These are phyloP conservation scores for Colletotrichum sojae DNA, from an alignment of 2,329 filamentous ascomycete species.

Conservation along the genomic window DNA sequence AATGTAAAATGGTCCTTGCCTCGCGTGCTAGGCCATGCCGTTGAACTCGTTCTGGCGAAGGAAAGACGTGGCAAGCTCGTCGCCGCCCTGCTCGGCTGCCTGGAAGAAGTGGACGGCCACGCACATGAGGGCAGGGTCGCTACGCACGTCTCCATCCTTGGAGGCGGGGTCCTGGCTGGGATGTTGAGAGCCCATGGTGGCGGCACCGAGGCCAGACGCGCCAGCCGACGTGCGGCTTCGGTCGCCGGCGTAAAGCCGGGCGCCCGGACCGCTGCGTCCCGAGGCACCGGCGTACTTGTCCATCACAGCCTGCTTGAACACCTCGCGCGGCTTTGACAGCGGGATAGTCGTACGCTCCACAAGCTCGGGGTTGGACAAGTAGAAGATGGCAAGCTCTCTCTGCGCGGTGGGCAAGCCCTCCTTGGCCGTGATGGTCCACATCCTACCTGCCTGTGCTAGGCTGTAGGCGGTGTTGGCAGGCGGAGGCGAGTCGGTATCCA, in stretches of 20 bases:
- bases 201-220: constrained; percentile 37
- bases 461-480: constrained; percentile 73
- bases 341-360: constrained; percentile 86
- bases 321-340: constrained; percentile 85
- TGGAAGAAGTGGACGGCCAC: constrained; percentile 99
- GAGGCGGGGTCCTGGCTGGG: constrained; percentile 47
- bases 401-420: constrained; percentile 92
- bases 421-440: constrained; percentile 94
- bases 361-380: constrained; percentile 90
- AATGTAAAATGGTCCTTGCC: constrained; percentile 8
- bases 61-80: constrained; percentile 86
- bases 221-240: constrained; percentile 33
- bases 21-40: constrained; percentile 25
- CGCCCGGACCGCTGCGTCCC: constrained; percentile 41
- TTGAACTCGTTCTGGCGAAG: constrained; percentile 74
- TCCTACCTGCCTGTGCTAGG: constrained; percentile 85
- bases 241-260: constrained; percentile 42
- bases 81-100: constrained; percentile 86
- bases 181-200: constrained; percentile 47
- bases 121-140: constrained; percentile 91
- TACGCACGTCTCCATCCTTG: constrained; percentile 69
- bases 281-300: constrained; percentile 70
- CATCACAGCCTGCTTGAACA: constrained; percentile 91
- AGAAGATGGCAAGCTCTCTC: constrained; percentile 92
- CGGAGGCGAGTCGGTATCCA: constrained; percentile 53